Evolutionary conservation across 2,329 filamentous ascomycete species (phyloP).

Genomic region (Colletotrichum sp.): DNA sequence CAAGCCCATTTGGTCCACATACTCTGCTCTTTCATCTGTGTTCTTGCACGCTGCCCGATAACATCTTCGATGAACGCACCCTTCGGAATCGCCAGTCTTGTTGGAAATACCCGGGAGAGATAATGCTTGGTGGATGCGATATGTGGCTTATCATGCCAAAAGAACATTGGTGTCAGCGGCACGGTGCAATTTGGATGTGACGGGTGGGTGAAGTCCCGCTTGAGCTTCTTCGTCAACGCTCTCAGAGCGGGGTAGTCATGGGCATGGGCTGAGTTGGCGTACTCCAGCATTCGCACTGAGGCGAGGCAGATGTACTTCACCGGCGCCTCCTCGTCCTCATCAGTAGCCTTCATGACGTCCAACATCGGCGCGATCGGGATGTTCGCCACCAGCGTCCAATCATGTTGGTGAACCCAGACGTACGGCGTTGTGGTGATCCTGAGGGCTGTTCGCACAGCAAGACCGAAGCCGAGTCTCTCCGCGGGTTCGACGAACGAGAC

Average conservation of each 20-base stretch:
- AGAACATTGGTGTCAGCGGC: slow-evolving; percentile 60
- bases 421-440: slow-evolving; percentile 52
- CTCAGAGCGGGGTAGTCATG: slow-evolving; percentile 45
- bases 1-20: slow-evolving; percentile 57
- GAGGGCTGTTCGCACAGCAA: slow-evolving; percentile 58
- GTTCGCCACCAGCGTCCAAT: slow-evolving; percentile 54
- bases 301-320: slow-evolving; percentile 60
- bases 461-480: slow-evolving; percentile 55
- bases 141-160: slow-evolving; percentile 66
- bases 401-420: slow-evolving; percentile 64
- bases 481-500: slow-evolving; percentile 55
- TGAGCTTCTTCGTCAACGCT: slow-evolving; percentile 45
- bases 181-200: slow-evolving; percentile 28
- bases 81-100: slow-evolving; percentile 51
- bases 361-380: slow-evolving; percentile 51
- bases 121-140: slow-evolving; percentile 56
- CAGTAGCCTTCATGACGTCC: slow-evolving; percentile 47
- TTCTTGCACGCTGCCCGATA: slow-evolving; percentile 58
- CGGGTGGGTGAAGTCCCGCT: slow-evolving; percentile 38
- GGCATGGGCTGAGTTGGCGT: slow-evolving; percentile 54
- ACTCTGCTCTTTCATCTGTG: slow-evolving; percentile 59
- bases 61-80: slow-evolving; percentile 64
- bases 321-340: slow-evolving; percentile 33
- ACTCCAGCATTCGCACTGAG: slow-evolving; percentile 55
- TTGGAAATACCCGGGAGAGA: slow-evolving; percentile 53